phyloP scores from a whole-genome alignment of 352 stramenopile genomes.

The Phytophthora cryptogea region DNA sequence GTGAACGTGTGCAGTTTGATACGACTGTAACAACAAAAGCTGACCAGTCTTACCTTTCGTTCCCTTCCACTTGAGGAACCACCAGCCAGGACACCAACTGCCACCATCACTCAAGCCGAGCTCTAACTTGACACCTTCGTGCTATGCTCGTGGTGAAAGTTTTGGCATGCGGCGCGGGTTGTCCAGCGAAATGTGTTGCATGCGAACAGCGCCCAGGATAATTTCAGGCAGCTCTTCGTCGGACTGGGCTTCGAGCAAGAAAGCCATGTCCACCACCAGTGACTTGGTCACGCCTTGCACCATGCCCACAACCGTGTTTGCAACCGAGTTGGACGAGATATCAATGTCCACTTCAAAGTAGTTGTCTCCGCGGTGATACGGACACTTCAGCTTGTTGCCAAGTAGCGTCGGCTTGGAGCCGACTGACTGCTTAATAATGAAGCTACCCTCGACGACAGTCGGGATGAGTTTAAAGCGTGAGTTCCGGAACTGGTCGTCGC shows the following conservation, averaged over 20 bases:
- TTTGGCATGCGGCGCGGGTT: conserved; percentile 65
- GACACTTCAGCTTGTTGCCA: conserved; percentile 96
- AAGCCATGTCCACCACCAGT: conserved; percentile 90
- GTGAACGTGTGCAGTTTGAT: conserved; percentile 4
- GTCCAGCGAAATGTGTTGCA: conserved; percentile 86
- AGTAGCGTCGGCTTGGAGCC: conserved; percentile 96
- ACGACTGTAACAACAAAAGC: neutral
- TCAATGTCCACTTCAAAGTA: conserved; percentile 97
- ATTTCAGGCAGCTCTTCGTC: conserved; percentile 89
- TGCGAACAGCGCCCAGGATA: conserved; percentile 76
- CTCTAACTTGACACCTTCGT: conserved; percentile 4
- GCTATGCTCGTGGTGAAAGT: conserved; percentile 24
- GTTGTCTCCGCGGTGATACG: conserved; percentile 85
- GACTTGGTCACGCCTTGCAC: conserved; percentile 90
- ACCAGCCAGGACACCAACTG: neutral
- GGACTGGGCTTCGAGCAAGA: conserved; percentile 83
- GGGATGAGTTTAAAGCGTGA: conserved; percentile 98
- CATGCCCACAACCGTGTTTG: conserved; percentile 88
- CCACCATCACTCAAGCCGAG: neutral
- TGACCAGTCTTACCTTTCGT: neutral
- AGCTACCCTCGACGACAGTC: conserved; percentile 96
- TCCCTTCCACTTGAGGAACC: conserved; percentile 17
- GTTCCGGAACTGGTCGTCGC: conserved; percentile 95
- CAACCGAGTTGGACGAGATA: conserved; percentile 93
- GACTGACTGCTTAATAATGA: conserved; percentile 95